These are phyloP conservation scores for Apostasia shenzhenica DNA, from an alignment of 106 monocot genomes.

Conservation along the genomic window DNA sequence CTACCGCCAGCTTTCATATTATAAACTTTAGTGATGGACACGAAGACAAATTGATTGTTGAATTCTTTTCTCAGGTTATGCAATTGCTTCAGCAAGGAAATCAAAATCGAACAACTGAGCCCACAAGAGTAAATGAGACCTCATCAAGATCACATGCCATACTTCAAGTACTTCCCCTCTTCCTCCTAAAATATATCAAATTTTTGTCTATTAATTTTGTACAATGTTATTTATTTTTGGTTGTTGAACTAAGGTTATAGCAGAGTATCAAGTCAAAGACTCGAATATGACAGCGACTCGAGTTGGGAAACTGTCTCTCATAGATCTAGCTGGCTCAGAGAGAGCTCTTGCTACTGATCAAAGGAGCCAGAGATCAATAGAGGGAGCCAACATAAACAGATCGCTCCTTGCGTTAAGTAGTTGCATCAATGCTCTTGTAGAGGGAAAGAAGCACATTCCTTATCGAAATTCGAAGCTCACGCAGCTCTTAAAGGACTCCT, in stretches of 20 bases:
- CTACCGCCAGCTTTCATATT: background rate
- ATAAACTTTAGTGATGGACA: background rate
- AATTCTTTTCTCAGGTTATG: conserved; percentile 58
- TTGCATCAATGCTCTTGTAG: conserved; percentile 94
- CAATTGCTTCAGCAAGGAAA: conserved; percentile 94
- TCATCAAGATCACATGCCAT: conserved; percentile 96
- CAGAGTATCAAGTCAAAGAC: conserved; percentile 53
- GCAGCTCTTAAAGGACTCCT: conserved; percentile 92
- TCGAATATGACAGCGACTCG: conserved; percentile 22
- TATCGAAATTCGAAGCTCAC: conserved; percentile 98
- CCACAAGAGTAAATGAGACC: conserved; percentile 85
- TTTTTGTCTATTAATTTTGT: background rate
- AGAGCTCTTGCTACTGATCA: conserved; percentile 88
- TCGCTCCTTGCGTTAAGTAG: conserved; percentile 93
- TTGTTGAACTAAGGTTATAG: conserved; percentile 44
- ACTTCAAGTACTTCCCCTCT: conserved; percentile 40
- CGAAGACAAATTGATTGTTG: background rate
- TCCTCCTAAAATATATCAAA: background rate
- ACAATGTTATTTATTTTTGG: background rate
- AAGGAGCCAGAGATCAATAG: conserved; percentile 68
- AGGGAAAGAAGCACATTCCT: conserved; percentile 97
- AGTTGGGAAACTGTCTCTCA: conserved; percentile 84
- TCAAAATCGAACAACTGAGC: conserved; percentile 87
- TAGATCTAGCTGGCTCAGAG: conserved; percentile 94
- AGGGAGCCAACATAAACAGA: conserved; percentile 95